These are phyloP conservation scores for Laetiporus sulphureus DNA, from an alignment of 1,284 basidiomycete genomes.

Conservation along the genomic window DNA sequence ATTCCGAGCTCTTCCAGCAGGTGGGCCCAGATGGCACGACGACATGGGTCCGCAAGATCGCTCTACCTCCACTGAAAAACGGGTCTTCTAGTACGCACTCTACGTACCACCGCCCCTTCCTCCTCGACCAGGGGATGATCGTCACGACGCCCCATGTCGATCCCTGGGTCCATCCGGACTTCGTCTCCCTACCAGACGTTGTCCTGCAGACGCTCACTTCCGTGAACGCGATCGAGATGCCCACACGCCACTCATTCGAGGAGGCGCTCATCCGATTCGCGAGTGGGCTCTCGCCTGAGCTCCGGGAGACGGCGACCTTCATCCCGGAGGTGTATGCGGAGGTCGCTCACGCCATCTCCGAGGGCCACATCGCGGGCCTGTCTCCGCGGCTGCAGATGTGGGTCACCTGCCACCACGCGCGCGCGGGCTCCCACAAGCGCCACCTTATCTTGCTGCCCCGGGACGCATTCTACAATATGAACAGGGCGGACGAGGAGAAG, in stretches of 20 bases:
- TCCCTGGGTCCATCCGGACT: conserved; percentile 51
- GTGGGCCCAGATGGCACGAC: conserved; percentile 21
- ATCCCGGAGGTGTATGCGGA: conserved; percentile 45
- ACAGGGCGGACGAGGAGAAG: conserved; percentile 40
- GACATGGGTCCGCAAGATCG: conserved; percentile 20
- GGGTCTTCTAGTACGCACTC: neutral
- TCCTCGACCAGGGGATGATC: conserved; percentile 28
- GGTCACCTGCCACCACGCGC: conserved; percentile 52
- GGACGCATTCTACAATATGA: conserved; percentile 49
- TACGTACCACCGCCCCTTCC: conserved; percentile 17
- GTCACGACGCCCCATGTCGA: conserved; percentile 35
- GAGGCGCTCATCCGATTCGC: conserved; percentile 43
- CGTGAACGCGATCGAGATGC: conserved; percentile 54
- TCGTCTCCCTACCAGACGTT: conserved; percentile 50
- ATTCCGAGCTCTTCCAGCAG: conserved; percentile 20
- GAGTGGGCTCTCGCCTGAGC: conserved; percentile 42
- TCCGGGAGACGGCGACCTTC: conserved; percentile 56
- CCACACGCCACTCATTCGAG: conserved; percentile 46
- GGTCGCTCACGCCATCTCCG: conserved; percentile 40
- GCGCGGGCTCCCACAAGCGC: conserved; percentile 50
- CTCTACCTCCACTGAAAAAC: conserved; percentile 2
- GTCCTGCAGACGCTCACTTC: conserved; percentile 40
- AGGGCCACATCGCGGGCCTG: conserved; percentile 29
- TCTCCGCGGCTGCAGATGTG: conserved; percentile 47
- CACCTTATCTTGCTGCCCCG: conserved; percentile 52